Percentiles rank a stretch among this genome's conserved stretches.
These are phyloP conservation scores for Sporopachydermia cereana DNA, from an alignment of 1,139 yeast species.

Conservation along the genomic window DNA sequence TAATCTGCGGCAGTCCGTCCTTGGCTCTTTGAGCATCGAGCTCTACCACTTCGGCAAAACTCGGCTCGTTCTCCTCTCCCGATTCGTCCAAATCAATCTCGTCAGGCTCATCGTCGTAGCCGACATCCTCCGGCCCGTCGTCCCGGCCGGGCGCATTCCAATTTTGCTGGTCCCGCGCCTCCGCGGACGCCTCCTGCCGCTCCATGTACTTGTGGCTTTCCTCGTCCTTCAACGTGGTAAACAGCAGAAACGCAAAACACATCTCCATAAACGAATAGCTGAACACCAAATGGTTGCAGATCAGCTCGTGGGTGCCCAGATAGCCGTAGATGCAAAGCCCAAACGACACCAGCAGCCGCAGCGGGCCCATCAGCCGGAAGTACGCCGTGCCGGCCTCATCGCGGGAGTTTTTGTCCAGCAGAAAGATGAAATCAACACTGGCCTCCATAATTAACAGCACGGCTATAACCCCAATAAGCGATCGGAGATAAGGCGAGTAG, in stretches of 20 bases:
- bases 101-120: not conserved
- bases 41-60: constrained; percentile 1
- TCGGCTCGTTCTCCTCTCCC: constrained; percentile 3
- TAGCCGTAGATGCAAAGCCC: constrained; percentile 33
- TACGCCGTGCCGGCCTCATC: constrained; percentile 37
- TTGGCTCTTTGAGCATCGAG: not conserved
- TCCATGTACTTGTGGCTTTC: not conserved
- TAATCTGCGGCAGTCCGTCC: not conserved
- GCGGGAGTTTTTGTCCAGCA: constrained; percentile 17
- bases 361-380: constrained; percentile 60
- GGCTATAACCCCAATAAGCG: constrained; percentile 35
- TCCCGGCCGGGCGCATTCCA: not conserved
- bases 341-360: constrained; percentile 49
- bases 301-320: constrained; percentile 19
- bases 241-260: not conserved
- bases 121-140: not conserved
- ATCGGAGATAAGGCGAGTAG: constrained; percentile 28
- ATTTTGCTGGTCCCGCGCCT: constrained; percentile 2
- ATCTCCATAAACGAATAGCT: constrained; percentile 38
- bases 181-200: not conserved
- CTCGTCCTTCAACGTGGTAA: constrained; percentile 1
- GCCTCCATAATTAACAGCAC: constrained; percentile 26
- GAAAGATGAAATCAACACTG: constrained; percentile 20
- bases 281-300: constrained; percentile 40
- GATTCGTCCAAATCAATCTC: constrained; percentile 5